phyloP scores from a whole-genome alignment of 352 stramenopile genomes.

The Pilasporangium apinafurcum region DNA sequence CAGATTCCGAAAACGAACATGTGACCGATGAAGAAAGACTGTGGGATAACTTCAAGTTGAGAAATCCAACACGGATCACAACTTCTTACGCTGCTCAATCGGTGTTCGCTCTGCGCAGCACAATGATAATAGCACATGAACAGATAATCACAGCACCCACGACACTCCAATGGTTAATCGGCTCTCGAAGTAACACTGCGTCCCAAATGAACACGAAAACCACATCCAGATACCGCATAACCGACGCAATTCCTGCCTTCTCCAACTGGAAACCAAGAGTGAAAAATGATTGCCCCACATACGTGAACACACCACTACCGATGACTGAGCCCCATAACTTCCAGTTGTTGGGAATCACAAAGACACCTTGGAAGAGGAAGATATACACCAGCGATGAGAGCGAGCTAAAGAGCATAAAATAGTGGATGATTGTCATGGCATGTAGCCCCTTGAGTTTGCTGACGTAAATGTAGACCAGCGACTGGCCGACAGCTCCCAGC shows the following conservation, averaged over 20 bases:
- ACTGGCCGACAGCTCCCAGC: constrained; percentile 31
- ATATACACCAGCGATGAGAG: constrained; percentile 45
- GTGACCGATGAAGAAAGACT: too few species aligned
- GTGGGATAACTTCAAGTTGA: too few species aligned
- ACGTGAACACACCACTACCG: constrained; percentile 58
- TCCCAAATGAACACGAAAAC: constrained; percentile 85
- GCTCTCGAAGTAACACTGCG: constrained; percentile 44
- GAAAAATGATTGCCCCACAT: constrained; percentile 56
- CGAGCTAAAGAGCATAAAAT: constrained; percentile 46
- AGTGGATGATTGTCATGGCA: constrained; percentile 48
- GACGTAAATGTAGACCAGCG: constrained; percentile 44
- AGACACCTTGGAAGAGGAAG: constrained; percentile 37
- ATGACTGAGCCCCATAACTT: constrained; percentile 40
- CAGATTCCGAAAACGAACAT: too few species aligned
- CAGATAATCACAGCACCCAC: constrained; percentile 41
- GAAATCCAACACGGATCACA: too few species aligned
- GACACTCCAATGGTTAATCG: constrained; percentile 69
- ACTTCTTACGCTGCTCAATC: neutral
- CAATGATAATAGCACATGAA: constrained; percentile 18
- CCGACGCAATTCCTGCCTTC: constrained; percentile 74
- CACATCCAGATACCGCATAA: constrained; percentile 82
- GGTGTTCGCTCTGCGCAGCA: constrained; percentile 14
- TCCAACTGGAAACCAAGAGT: constrained; percentile 81
- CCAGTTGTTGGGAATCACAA: constrained; percentile 35
- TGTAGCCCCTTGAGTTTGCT: constrained; percentile 35